A percentile compares a stretch with the other conserved stretches of the same genome.
Conservation (phyloP, 23 red algal genomes). For the Gracilaria gracilis region DNA sequence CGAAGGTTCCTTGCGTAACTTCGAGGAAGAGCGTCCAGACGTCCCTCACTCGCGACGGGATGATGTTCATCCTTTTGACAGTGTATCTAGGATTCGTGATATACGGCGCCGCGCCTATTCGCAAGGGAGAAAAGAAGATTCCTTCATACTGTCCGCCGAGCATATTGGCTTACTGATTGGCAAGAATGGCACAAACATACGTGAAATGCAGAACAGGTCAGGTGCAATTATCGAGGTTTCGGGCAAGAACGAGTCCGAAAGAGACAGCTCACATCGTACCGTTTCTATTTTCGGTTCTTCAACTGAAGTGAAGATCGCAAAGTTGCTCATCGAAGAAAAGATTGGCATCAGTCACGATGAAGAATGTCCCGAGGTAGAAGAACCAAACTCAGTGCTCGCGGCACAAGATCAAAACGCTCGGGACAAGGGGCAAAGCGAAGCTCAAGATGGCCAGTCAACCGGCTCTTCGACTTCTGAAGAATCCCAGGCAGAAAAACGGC, state of each 20-base stretch:
- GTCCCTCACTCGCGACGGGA: neutral
- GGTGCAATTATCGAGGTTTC: conserved; percentile 80
- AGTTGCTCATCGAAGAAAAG: conserved; percentile 48
- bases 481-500: neutral
- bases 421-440: neutral
- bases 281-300: conserved; percentile 39
- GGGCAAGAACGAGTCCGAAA: conserved; percentile 71
- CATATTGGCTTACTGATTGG: conserved; percentile 87
- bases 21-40: neutral
- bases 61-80: neutral
- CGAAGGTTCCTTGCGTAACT: conserved; percentile 50
- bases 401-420: neutral
- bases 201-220: conserved; percentile 79
- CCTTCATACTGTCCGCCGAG: conserved; percentile 67
- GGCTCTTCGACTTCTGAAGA: neutral
- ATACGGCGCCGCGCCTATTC: conserved; percentile 4
- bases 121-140: conserved; percentile 41
- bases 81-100: neutral
- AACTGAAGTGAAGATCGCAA: conserved; percentile 45
- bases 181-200: conserved; percentile 76
- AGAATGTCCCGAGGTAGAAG: neutral
- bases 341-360: conserved; percentile 21
- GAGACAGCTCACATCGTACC: conserved; percentile 38
- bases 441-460: neutral
- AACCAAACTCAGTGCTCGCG: neutral